phyloP scores from a whole-genome alignment of 139 green algal species.

The Edaphochlamys debaryana region DNA sequence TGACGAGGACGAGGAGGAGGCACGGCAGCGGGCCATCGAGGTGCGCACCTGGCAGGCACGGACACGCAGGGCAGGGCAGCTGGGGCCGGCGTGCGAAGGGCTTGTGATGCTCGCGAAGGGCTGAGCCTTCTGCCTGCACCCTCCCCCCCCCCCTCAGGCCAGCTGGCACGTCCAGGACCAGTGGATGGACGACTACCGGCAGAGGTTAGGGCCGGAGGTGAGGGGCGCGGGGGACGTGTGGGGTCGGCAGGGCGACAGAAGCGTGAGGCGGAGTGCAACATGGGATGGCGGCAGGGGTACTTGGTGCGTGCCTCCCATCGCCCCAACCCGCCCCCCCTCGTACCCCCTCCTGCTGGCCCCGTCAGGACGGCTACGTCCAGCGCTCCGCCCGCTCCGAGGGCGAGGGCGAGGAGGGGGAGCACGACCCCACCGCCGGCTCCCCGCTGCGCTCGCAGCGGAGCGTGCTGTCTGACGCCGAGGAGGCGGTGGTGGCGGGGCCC shows the following conservation, averaged over 20 bases:
- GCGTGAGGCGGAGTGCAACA: no score
- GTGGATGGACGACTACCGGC: conserved; percentile 68
- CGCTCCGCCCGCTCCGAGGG: background rate
- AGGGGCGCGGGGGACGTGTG: no score
- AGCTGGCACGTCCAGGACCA: conserved; percentile 52
- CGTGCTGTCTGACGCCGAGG: conserved; percentile 24
- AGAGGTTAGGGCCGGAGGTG: conserved; percentile 47
- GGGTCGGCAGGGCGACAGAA: no score
- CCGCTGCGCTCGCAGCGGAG: conserved; percentile 2
- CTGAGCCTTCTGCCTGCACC: background rate
- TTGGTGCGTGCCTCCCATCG: no score
- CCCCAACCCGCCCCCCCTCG: no score
- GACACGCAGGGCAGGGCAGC: background rate
- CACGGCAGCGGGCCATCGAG: background rate
- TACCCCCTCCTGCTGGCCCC: no score
- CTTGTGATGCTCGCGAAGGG: no score
- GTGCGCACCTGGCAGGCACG: background rate
- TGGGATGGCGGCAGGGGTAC: no score
- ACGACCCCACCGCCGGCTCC: background rate
- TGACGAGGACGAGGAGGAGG: background rate
- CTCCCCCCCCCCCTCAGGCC: conserved; percentile 5
- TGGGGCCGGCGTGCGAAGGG: background rate
- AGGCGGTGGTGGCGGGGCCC: conserved; percentile 10
- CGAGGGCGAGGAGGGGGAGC: no score
- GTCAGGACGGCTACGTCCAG: conserved; percentile 34